Evolutionary conservation across 2,329 filamentous ascomycete genomes (phyloP).

Genomic region (Cytospora schulzeri): DNA sequence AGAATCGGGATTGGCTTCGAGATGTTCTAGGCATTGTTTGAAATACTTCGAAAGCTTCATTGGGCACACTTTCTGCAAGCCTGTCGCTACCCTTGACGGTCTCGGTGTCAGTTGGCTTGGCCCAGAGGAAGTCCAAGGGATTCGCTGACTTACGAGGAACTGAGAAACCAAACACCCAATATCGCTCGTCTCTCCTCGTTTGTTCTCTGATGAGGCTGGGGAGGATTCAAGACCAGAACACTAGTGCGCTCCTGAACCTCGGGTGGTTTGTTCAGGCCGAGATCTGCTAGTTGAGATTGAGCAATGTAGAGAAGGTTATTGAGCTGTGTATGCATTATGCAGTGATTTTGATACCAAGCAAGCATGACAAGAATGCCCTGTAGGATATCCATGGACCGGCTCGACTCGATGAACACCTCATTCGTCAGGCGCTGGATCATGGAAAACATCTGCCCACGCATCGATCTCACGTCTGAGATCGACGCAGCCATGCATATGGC

Average conservation of each 20-base stretch:
- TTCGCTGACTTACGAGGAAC: slow-evolving; percentile 49
- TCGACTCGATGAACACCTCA: slow-evolving; percentile 51
- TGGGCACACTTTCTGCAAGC: slow-evolving; percentile 48
- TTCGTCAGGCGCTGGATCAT: slow-evolving; percentile 51
- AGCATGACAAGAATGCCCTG: slow-evolving; percentile 52
- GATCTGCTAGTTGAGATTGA: slow-evolving; percentile 48
- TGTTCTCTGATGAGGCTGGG: slow-evolving; percentile 43
- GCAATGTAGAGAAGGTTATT: slow-evolving; percentile 54
- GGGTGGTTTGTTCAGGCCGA: slow-evolving; percentile 48
- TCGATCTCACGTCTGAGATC: slow-evolving; percentile 48
- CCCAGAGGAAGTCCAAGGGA: neutral
- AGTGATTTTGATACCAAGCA: slow-evolving; percentile 58
- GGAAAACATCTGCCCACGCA: slow-evolving; percentile 53
- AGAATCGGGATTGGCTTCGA: slow-evolving; percentile 48
- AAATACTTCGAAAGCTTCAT: slow-evolving; percentile 56
- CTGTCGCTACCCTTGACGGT: slow-evolving; percentile 42
- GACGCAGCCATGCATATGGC: slow-evolving; percentile 54
- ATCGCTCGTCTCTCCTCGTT: slow-evolving; percentile 56
- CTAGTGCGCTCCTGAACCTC: slow-evolving; percentile 45
- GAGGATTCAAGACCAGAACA: slow-evolving; percentile 45
- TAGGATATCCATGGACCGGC: slow-evolving; percentile 53
- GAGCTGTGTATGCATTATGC: slow-evolving; percentile 54
- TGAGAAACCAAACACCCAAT: slow-evolving; percentile 57
- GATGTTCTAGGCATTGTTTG: slow-evolving; percentile 50
- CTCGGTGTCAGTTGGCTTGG: slow-evolving; percentile 17